Conservation (phyloP, 352 stramenopile species). For the Pythium plurisporium region DNA sequence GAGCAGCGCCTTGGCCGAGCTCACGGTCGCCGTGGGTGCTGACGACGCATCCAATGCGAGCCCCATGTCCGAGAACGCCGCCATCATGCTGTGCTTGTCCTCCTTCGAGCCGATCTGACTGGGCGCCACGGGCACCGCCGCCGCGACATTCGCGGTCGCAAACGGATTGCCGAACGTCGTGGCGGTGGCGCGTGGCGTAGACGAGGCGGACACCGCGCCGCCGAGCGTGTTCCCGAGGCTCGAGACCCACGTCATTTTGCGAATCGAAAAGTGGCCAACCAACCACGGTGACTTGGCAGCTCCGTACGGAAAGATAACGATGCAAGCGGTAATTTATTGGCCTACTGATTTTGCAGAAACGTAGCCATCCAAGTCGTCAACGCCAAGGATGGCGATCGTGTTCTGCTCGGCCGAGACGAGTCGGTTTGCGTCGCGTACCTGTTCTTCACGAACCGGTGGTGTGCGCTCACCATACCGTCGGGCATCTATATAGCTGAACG, state of each 20-base stretch:
- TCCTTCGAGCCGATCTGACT: slow-evolving; percentile 14
- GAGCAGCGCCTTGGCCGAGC: slow-evolving; percentile 46
- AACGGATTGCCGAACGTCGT: slow-evolving; percentile 23
- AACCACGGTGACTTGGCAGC: slow-evolving; percentile 7
- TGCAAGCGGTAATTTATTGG: background rate
- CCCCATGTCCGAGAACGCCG: slow-evolving; percentile 51
- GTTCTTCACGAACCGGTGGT: background rate
- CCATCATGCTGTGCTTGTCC: slow-evolving; percentile 40
- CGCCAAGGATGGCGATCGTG: too few relatives aligned
- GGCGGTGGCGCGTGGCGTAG: background rate
- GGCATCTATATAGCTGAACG: slow-evolving; percentile 6
- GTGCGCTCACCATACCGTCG: background rate
- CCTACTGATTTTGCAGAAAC: slow-evolving; percentile 1
- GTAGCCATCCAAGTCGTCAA: background rate
- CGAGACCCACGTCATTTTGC: slow-evolving; percentile 13
- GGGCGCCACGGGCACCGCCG: background rate
- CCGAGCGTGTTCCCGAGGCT: slow-evolving; percentile 16
- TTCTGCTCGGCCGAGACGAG: too few relatives aligned
- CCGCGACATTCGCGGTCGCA: background rate
- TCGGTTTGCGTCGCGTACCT: slow-evolving; percentile 10
- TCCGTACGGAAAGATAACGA: background rate
- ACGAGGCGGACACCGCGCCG: background rate
- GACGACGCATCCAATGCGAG: slow-evolving; percentile 36
- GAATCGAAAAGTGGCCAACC: too few relatives aligned
- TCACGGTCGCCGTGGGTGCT: slow-evolving; percentile 11